phyloP scores from a whole-genome alignment of 2,329 filamentous ascomycete species.

The Furcasterigmium furcatum region DNA sequence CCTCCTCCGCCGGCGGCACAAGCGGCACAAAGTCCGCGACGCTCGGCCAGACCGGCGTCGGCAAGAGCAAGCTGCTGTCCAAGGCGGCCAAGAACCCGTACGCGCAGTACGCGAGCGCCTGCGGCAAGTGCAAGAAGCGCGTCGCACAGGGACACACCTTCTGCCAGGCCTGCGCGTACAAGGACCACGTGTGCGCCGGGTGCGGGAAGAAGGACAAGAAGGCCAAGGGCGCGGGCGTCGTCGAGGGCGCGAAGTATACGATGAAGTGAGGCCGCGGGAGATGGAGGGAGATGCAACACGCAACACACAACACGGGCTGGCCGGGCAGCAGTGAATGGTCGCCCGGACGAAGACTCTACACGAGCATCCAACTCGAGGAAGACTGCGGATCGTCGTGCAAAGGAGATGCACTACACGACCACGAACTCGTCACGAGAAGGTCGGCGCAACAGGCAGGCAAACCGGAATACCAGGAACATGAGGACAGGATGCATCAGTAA shows the following conservation, averaged over 20 bases:
- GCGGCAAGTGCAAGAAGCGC: constrained; percentile 60
- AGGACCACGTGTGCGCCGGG: constrained; percentile 58
- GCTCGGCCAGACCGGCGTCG: constrained; percentile 53
- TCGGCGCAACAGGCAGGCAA: no score
- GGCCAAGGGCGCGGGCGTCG: constrained; percentile 44
- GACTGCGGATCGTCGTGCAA: no score
- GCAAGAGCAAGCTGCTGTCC: constrained; percentile 65
- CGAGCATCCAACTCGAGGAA: neutral
- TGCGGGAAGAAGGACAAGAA: constrained; percentile 59
- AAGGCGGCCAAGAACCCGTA: constrained; percentile 65
- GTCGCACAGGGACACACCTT: constrained; percentile 57
- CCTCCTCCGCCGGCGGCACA: constrained; percentile 11
- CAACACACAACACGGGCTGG: neutral
- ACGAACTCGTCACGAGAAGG: no score
- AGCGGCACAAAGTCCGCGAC: constrained; percentile 46
- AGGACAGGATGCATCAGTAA: no score
- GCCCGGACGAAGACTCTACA: no score
- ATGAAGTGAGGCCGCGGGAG: constrained; percentile 43
- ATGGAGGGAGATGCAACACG: neutral
- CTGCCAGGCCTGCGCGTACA: constrained; percentile 62
- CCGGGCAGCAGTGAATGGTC: neutral
- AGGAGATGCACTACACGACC: no score
- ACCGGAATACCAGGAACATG: neutral
- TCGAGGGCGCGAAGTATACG: constrained; percentile 61
- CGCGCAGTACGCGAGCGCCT: constrained; percentile 59